Evolutionary conservation across 257 asterid species (phyloP).

Genomic region (Mentha longifolia): DNA sequence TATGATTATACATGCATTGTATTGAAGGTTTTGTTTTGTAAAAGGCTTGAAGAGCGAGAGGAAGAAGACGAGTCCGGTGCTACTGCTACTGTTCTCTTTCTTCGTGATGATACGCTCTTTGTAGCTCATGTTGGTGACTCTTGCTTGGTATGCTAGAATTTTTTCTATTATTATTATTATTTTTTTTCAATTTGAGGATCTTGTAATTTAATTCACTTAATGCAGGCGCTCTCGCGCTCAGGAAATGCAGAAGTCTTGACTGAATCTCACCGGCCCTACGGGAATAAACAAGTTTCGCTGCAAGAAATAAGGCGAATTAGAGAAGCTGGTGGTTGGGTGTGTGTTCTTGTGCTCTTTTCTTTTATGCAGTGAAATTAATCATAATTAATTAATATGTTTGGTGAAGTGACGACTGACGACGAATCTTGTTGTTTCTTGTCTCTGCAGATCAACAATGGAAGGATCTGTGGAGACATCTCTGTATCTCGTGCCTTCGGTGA

Average conservation of each 20-base stretch:
- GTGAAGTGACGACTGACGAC: background rate
- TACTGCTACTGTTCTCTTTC: slow-evolving; percentile 81
- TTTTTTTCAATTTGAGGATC: background rate
- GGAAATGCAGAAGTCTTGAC: slow-evolving; percentile 76
- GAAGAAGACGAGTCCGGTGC: slow-evolving; percentile 87
- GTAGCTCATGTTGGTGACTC: slow-evolving; percentile 94
- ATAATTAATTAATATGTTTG: background rate
- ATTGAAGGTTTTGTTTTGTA: slow-evolving; percentile 78
- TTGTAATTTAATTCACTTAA: slow-evolving; percentile 5
- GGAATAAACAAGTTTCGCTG: slow-evolving; percentile 61
- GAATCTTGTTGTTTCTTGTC: slow-evolving; percentile 19
- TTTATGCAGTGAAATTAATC: background rate
- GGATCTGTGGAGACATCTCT: slow-evolving; percentile 93
- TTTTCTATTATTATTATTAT: too few relatives aligned
- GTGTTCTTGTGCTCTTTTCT: slow-evolving; percentile 36
- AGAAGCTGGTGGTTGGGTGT: slow-evolving; percentile 99
- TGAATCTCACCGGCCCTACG: slow-evolving; percentile 91
- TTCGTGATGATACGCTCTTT: slow-evolving; percentile 58
- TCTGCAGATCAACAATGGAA: slow-evolving; percentile 77
- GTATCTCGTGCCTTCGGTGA: slow-evolving; percentile 99
- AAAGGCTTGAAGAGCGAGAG: slow-evolving; percentile 80
- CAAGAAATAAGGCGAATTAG: slow-evolving; percentile 80
- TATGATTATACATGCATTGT: slow-evolving; percentile 49
- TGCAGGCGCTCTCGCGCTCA: slow-evolving; percentile 75
- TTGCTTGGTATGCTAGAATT: slow-evolving; percentile 57